Evolutionary conservation across 106 monocot species (phyloP), one percentile per base, ranked within the genome.

Genomic region (Dendrobium officinale): DNA sequence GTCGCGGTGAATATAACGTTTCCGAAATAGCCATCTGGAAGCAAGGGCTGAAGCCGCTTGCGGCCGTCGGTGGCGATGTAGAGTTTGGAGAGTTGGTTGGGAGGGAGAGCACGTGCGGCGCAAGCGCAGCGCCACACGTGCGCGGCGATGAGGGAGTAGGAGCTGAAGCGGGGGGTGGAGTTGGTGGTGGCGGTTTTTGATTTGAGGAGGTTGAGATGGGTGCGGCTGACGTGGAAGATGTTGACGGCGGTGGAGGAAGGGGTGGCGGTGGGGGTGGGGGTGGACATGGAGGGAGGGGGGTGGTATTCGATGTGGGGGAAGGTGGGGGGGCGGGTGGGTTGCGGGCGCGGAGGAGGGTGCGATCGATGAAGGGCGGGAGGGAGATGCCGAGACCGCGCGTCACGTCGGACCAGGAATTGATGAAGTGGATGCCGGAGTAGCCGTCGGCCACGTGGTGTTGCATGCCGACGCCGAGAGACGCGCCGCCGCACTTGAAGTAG

Each of bases 1-100:
- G 96, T 97, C 13, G 94, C 86, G 0, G 96, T 97, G 90, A 97
- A 97, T 18, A 97, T 92, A 9, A 94, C 96, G 81, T 97, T 97
- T 19, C 96, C 93, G 16, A 97, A 94, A 84, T 97, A 97, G 0
- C 92, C 96, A 4, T 81, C 79, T 4, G 96, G 96, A 3, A 94
- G 82, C 2, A 55, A 47, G 0, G 96, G 94, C 13, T 31, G 73
- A 18, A 97, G 84, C 0, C 96, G 84, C 72, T 87, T 67, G 26
- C 94, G 87, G 19, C 96, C 96, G 73, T 97, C 96, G 16, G 94
- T 92, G 24, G 96, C 94, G 40, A 89, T 88, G 84, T 94, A 97
- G 40, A 97, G 58, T 79, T 97, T 97, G 42, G 90, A 94, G 77
- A 49, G 73, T 58, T 97, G 96, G 55, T 92, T 84, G 7, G 80